A percentile compares a stretch with the other conserved stretches of the same genome.
Evolutionary conservation across 2,329 filamentous ascomycete genomes (phyloP).

Genomic region (Fonsecaea monophora): DNA sequence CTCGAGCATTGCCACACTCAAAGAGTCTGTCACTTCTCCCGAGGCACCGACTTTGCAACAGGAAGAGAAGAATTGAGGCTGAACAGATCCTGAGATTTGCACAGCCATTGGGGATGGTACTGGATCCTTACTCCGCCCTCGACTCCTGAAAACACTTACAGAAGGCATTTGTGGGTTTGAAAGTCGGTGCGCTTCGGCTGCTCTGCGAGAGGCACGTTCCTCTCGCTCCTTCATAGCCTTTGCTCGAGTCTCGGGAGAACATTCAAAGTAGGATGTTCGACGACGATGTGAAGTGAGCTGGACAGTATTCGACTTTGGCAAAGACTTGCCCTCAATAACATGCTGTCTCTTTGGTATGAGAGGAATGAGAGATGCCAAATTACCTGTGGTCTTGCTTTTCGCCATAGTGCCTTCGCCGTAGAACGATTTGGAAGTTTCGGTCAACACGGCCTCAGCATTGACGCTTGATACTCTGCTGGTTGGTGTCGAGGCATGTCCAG

Average conservation of each 20-base stretch:
- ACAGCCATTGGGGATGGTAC: conserved; percentile 5
- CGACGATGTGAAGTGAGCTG: conserved; percentile 12
- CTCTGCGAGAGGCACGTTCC: conserved; percentile 20
- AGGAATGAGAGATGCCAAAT: conserved; percentile 32
- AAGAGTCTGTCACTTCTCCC: conserved; percentile 6
- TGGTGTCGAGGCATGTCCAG: conserved; percentile 16
- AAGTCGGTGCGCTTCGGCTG: conserved; percentile 19
- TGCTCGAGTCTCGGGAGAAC: conserved; percentile 24
- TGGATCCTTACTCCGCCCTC: conserved; percentile 1
- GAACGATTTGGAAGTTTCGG: conserved; percentile 13
- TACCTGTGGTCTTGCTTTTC: conserved; percentile 39
- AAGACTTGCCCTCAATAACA: conserved; percentile 5
- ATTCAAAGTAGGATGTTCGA: conserved; percentile 27
- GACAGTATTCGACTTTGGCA: conserved; percentile 4
- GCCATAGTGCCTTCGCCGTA: conserved; percentile 29
- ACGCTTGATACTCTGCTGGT: conserved; percentile 32
- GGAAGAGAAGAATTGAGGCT: neutral
- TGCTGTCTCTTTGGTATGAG: conserved; percentile 21
- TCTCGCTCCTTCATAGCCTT: conserved; percentile 26
- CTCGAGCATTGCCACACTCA: conserved; percentile 28
- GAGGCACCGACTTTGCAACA: neutral
- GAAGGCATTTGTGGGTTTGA: conserved; percentile 17
- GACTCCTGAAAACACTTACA: neutral
- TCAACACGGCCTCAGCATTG: conserved; percentile 32
- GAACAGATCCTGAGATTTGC: neutral